These are phyloP conservation scores for Phalaenopsis hybrid DNA, from an alignment of 116 monocot species.

Conservation along the genomic window DNA sequence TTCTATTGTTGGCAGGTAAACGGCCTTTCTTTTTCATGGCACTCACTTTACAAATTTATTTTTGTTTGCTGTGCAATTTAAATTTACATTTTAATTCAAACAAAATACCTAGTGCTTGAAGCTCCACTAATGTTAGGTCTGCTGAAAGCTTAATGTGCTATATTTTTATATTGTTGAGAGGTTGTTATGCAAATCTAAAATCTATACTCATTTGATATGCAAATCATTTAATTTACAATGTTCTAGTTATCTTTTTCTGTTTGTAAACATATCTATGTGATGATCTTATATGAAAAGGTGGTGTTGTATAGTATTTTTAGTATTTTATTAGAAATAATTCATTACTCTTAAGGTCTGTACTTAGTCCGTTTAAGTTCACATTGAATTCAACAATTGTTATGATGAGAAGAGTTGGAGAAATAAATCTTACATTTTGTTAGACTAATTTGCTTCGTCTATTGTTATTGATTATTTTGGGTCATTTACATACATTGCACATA, in stretches of 20 bases:
- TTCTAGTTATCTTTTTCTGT: neutral
- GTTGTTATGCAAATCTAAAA: neutral
- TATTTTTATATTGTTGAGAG: neutral
- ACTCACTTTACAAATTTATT: neutral
- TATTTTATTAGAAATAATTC: neutral
- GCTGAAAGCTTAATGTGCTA: neutral
- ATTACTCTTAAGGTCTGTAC: neutral
- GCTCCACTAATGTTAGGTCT: neutral
- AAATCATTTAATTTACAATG: neutral
- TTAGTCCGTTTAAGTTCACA: neutral
- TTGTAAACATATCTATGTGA: neutral
- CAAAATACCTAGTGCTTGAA: neutral
- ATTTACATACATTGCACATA: too few species aligned
- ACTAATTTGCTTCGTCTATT: neutral
- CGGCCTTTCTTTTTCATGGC: neutral
- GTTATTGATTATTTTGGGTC: neutral
- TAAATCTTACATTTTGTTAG: neutral
- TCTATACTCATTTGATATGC: neutral
- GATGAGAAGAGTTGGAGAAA: neutral
- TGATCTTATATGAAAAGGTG: neutral
- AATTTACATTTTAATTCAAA: neutral
- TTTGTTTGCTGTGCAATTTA: conserved; percentile 1
- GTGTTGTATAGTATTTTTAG: neutral
- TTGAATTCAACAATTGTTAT: neutral
- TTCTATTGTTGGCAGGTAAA: conserved; percentile 75